Percentiles rank a stretch among this genome's conserved stretches.
Evolutionary conservation across 345 rosid species (phyloP).

Genomic region (Bretschneidera sinensis): DNA sequence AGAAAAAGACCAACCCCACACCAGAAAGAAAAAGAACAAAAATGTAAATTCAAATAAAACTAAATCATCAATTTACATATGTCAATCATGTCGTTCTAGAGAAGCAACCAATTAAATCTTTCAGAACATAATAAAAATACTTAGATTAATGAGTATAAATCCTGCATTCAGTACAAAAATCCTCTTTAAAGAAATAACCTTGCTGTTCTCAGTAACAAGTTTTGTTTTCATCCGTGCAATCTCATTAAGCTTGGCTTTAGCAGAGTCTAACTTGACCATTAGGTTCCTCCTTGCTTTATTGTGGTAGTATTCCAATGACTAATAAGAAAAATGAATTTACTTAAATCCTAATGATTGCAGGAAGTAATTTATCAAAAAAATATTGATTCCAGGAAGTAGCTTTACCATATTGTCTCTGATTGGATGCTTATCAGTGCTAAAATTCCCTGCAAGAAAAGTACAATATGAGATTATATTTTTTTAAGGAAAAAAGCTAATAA

Average conservation of each 20-base stretch:
- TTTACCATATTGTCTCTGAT: slow-evolving; percentile 22
- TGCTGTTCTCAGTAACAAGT: slow-evolving; percentile 36
- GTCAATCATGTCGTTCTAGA: too few species aligned
- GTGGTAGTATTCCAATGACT: slow-evolving; percentile 23
- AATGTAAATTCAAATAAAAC: too few species aligned
- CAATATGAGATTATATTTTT: neutral
- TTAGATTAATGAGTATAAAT: slow-evolving; percentile 11
- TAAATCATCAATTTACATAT: too few species aligned
- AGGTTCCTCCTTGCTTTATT: slow-evolving; percentile 27
- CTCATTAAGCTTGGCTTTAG: slow-evolving; percentile 46
- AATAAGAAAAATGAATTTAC: slow-evolving; percentile 7
- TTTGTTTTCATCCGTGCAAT: slow-evolving; percentile 35
- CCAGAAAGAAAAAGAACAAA: too few species aligned
- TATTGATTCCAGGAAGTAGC: neutral
- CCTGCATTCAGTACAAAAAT: neutral
- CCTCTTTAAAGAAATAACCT: slow-evolving; percentile 37
- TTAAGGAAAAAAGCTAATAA: neutral
- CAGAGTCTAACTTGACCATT: slow-evolving; percentile 38
- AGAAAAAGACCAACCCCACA: too few species aligned
- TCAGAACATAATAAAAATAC: neutral
- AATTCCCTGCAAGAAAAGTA: slow-evolving; percentile 23
- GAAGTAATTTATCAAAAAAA: slow-evolving; percentile 3
- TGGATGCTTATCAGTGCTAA: slow-evolving; percentile 8
- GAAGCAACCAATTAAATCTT: neutral
- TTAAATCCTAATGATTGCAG: neutral